These are phyloP conservation scores for Rhodotorula babjevae DNA, from an alignment of 768 basidiomycete species.

Conservation along the genomic window DNA sequence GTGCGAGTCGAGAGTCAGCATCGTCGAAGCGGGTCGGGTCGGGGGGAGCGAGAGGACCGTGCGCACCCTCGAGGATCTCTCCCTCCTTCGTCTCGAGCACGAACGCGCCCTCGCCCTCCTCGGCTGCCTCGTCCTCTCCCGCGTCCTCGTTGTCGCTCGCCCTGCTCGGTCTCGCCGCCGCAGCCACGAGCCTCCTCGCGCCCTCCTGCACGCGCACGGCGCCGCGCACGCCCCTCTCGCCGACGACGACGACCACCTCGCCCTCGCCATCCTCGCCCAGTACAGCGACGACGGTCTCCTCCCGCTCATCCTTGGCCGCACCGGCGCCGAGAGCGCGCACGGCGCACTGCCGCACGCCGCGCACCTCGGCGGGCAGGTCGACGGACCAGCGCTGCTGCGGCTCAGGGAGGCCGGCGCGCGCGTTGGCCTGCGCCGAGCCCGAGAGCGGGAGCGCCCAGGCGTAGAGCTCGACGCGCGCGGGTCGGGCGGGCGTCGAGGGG, in stretches of 20 bases:
- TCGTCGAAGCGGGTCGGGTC: too few species aligned
- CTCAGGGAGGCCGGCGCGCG: conserved; percentile 8
- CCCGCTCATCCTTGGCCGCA: not conserved
- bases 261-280: conserved; percentile 29
- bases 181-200: conserved; percentile 32
- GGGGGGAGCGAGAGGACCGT: not conserved
- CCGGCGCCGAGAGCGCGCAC: not conserved
- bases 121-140: not conserved
- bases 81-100: conserved; percentile 35
- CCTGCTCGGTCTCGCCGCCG: not conserved
- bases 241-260: conserved; percentile 20
- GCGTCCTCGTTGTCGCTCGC: too few species aligned
- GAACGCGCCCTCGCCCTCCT: conserved; percentile 25
- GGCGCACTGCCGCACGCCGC: conserved; percentile 24
- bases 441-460: conserved; percentile 53
- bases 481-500: conserved; percentile 50
- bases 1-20: not conserved
- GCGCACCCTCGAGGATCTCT: conserved; percentile 41
- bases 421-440: conserved; percentile 8
- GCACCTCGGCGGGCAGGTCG: not conserved
- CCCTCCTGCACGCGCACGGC: conserved; percentile 23
- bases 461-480: conserved; percentile 67
- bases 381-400: conserved; percentile 10
- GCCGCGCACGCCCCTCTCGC: conserved; percentile 6
- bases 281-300: conserved; percentile 13